A percentile compares a stretch with the other conserved stretches of the same genome.
These are phyloP conservation scores for Aspergillus nidulans DNA, from an alignment of 495 filamentous ascomycete species.

Conservation along the genomic window DNA sequence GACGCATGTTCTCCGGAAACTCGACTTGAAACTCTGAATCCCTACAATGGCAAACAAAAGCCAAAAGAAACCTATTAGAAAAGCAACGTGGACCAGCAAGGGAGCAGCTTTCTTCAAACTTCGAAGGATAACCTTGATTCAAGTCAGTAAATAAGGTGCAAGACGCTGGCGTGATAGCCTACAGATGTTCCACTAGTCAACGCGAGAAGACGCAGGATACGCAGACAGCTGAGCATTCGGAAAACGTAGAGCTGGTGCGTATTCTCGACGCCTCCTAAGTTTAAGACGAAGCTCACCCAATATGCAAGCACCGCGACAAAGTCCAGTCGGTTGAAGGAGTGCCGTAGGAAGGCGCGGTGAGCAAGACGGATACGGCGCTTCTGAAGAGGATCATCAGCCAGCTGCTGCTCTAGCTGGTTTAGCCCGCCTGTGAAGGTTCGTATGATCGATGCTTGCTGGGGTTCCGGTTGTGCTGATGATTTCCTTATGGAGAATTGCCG, in stretches of 20 bases:
- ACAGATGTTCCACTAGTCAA: conserved; percentile 89
- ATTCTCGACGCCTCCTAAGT: conserved; percentile 61
- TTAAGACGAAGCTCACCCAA: conserved; percentile 82
- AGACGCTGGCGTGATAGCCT: conserved; percentile 18
- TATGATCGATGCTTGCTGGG: conserved; percentile 65
- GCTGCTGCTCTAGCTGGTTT: conserved; percentile 49
- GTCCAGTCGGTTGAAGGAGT: conserved; percentile 92
- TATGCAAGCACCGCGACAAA: conserved; percentile 95
- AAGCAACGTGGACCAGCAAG: conserved; percentile 88
- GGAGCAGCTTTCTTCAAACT: conserved; percentile 95
- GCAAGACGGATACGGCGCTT: conserved; percentile 81
- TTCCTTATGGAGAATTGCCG: conserved; percentile 61
- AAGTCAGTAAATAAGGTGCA: background rate
- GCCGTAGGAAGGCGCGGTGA: conserved; percentile 85
- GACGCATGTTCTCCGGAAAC: conserved; percentile 78
- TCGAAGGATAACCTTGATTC: conserved; percentile 71
- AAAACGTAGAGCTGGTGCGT: conserved; percentile 78
- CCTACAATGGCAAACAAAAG: conserved; percentile 95
- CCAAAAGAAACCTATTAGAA: conserved; percentile 98
- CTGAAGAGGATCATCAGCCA: conserved; percentile 64
- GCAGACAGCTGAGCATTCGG: conserved; percentile 90
- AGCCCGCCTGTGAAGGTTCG: conserved; percentile 73
- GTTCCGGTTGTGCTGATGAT: conserved; percentile 31
- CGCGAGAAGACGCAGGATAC: conserved; percentile 81
- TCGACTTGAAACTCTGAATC: conserved; percentile 96